Percentiles rank a stretch among this genome's conserved stretches.
Evolutionary conservation across 106 monocot species (phyloP).

Genomic region (Narthecium ossifragum): DNA sequence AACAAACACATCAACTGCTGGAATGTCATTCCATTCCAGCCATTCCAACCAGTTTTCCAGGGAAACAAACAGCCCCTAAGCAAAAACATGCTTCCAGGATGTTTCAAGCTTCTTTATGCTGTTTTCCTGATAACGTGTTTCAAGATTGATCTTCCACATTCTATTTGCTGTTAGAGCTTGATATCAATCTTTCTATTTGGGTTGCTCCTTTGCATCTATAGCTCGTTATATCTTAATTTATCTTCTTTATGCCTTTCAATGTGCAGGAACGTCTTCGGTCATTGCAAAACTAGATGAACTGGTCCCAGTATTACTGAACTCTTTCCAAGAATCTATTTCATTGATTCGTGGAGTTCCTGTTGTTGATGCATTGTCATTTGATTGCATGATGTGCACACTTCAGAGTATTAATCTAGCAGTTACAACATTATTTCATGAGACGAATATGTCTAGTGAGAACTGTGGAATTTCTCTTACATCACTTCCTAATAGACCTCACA

Average conservation of each 20-base stretch:
- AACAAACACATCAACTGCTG: no score
- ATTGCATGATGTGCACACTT: conserved; percentile 48
- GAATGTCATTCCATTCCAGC: no score
- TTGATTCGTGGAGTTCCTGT: conserved; percentile 18
- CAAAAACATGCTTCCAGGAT: no score
- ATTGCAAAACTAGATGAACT: conserved; percentile 61
- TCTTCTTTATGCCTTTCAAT: neutral
- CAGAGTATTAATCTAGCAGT: conserved; percentile 54
- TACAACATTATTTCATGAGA: conserved; percentile 22
- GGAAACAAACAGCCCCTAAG: no score
- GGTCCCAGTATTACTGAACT: conserved; percentile 55
- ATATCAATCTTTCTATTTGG: no score
- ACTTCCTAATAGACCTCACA: conserved; percentile 9
- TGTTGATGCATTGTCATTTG: conserved; percentile 46
- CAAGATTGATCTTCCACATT: no score
- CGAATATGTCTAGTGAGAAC: conserved; percentile 12
- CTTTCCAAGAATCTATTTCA: conserved; percentile 58
- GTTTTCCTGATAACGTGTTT: no score
- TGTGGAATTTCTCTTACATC: neutral
- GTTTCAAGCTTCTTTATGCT: no score
- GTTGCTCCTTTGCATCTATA: no score
- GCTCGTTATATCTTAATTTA: no score
- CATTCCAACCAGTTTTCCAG: no score
- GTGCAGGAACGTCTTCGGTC: conserved; percentile 27
- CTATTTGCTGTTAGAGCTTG: no score